Evolutionary conservation across 495 filamentous ascomycete species (phyloP).

Genomic region (Jackrogersella minutella): DNA sequence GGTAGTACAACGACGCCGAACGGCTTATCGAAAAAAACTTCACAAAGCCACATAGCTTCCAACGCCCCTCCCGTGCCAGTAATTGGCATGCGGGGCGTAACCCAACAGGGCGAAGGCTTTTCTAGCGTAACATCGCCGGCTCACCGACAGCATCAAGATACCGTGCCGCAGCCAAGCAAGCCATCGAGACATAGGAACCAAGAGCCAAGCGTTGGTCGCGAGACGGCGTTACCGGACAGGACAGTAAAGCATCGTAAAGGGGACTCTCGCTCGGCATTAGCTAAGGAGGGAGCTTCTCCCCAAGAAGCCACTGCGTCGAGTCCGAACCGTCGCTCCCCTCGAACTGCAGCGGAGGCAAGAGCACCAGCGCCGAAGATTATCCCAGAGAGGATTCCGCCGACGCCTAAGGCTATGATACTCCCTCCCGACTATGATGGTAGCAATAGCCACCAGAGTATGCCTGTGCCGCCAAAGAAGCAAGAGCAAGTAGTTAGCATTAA

Average conservation of each 20-base stretch:
- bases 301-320: background rate
- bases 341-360: background rate
- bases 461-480: slow-evolving; percentile 23
- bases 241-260: slow-evolving; percentile 10
- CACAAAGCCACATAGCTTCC: background rate
- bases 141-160: slow-evolving; percentile 9
- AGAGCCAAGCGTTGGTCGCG: background rate
- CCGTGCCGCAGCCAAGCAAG: slow-evolving; percentile 6
- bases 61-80: background rate
- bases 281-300: background rate
- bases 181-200: background rate
- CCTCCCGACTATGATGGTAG: slow-evolving; percentile 23
- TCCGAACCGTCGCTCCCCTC: background rate
- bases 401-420: slow-evolving; percentile 36
- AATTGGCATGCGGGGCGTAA: background rate
- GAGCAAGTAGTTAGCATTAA: slow-evolving; percentile 4
- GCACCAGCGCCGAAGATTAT: slow-evolving; percentile 2
- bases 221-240: slow-evolving; percentile 10
- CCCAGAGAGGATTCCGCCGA: slow-evolving; percentile 20
- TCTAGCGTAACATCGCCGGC: background rate
- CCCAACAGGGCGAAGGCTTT: background rate
- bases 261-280: slow-evolving; percentile 9
- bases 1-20: slow-evolving; percentile 13
- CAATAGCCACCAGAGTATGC: slow-evolving; percentile 18
- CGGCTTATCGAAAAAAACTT: slow-evolving; percentile 13